Base-by-base conservation (phyloP, 1,284 basidiomycete genomes). In the Gymnopus androsaceus region DNA sequence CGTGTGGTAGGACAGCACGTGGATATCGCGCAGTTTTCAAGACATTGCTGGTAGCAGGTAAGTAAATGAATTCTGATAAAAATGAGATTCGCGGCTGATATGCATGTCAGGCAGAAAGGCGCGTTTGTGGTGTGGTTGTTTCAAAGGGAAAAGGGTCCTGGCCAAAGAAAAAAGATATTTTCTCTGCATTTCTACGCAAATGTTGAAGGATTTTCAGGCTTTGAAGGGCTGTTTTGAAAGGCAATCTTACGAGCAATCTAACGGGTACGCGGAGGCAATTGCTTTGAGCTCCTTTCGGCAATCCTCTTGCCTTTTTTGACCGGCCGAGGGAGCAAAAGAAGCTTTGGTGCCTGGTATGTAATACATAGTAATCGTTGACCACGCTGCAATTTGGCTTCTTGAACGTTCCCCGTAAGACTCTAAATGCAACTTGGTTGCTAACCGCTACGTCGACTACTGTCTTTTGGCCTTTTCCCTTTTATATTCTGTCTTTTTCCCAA, bases 331-430 rank as follows among this genome's bases (percentile, higher is more conserved):
- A 15, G 19, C 36, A 21, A 21, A 25, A 27, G 11, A n/a, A 42
- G 28, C 41, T 21, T 42, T 42, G 41, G 48, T 50, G n/a, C 48
- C 48, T 50, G 33, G 48, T 37, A 50, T 37, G 46, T 48, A 48
- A 50, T 40, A 5, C 9, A 37, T 36, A 23, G 25, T 42, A 25
- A 42, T 25, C 15, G 19, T 42, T 42, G n/a, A n/a, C n/a, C n/a
- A n/a, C n/a, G n/a, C n/a, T n/a, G n/a, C n/a, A n/a, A n/a, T 42
- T 2, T 34, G 38, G 23, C 48, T 50, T 50, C 48, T 38, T 38
- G 45, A 47, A 33, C 30, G 27, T 37, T 37, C 25, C 19, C 48
- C 34, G 41, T 42, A 25, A 42, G 23, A 27, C 25, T 38, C 25
- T 36, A 50, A 50, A 36, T 27, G 21, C 33, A 48, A 25, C 48